Base-by-base conservation (phyloP, 495 filamentous ascomycete species). In the Podospora anserina region DNA sequence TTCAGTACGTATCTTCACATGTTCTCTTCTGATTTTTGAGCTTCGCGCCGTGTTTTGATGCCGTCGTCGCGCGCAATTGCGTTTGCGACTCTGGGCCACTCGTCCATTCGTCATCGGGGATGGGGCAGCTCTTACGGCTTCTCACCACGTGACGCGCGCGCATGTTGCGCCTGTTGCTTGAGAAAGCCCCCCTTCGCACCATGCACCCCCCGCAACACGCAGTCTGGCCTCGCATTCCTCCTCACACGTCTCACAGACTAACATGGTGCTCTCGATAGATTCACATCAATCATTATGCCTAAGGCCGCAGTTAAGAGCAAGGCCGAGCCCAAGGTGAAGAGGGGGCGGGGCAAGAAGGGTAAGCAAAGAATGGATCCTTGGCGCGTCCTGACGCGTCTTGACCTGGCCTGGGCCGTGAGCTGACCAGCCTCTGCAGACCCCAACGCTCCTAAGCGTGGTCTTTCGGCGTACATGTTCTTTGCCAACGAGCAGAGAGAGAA, bases 391-490 rank as follows among this genome's bases (percentile, higher is more conserved):
- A 72, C 61, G 59, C 59, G 59, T 61, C n/a, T 30, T 57, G 15
- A 16, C 53, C 19, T 57, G 53, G 7, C 9, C 56, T 18, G 13
- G 27, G 23, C 5, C 34, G 30, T 2, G 13, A 55, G 54, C 66
- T 71, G 7, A 71, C 66, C 4, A 16, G n/a, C n/a, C 16, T 18
- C 19, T 65, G 2, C 71, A 98, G 95, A 99, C 80, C 95, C 95
- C 82, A 97, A 98, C 79, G 94, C 94, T 61, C 95, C 95, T 77
- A 99, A 98, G 91, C 92, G 95, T 82, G 96, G 93, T 82, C 91
- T 99, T 61, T 99, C 95, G 23, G 95, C 96, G 63, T 99, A 99
- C 88, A 99, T 99, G 95, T 99, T 98, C 88, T 99, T 99, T 79
- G 95, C 95, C 86, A 98, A 98, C 75, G 96, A 98, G 79, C 91